Evolutionary conservation across 352 stramenopile species (phyloP), one percentile per base, ranked within the genome.

Genomic region (Globisporangium orthogonon): DNA sequence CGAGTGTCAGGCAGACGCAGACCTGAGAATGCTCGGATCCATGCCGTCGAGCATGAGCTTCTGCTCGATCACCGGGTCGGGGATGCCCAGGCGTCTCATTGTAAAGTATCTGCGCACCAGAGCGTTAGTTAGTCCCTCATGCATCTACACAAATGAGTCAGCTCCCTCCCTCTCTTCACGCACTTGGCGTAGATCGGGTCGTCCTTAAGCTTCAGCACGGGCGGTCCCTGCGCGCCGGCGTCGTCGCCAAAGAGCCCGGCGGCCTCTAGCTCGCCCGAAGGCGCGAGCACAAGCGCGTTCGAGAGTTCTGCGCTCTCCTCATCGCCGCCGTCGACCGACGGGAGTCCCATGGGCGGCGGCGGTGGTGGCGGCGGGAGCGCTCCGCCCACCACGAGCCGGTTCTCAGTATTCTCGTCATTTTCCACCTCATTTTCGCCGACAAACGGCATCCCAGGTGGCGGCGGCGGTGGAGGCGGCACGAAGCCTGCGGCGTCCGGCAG

Each of bases 1-100:
- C 23, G 23, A 23, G 23, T 23, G 1, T 23, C 23, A 23, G 23
- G 23, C 23, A 23, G 23, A 23, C 23, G 23, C 54, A 31, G 54
- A 85, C 76, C 50, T 71, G 15, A 87, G 60, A 56, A 94, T 74
- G 37, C 54, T 70, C 3, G 80, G 46, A 54, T 91, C 73, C 58
- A 94, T 71, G 41, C 78, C 84, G 47, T 91, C 84, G 67, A 94
- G 86, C 61, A 83, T 45, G 46, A 94, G 75, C 52, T 94, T 94
- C 28, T 94, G 81, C 46, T 78, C 65, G 44, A 94, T 91, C 18
- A 87, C 78, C 11, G 72, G 74, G 7, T 87, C 76, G 7, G 84
- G 81, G 53, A 91, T 86, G 1, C 82, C 79, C 46, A 94, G 58
- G 35, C 80, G 65, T 23, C 74, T 69, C 84, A 94, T 94, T 5